Evolutionary conservation across 495 filamentous ascomycete species (phyloP).

Genomic region (Neurospora sublineolata): DNA sequence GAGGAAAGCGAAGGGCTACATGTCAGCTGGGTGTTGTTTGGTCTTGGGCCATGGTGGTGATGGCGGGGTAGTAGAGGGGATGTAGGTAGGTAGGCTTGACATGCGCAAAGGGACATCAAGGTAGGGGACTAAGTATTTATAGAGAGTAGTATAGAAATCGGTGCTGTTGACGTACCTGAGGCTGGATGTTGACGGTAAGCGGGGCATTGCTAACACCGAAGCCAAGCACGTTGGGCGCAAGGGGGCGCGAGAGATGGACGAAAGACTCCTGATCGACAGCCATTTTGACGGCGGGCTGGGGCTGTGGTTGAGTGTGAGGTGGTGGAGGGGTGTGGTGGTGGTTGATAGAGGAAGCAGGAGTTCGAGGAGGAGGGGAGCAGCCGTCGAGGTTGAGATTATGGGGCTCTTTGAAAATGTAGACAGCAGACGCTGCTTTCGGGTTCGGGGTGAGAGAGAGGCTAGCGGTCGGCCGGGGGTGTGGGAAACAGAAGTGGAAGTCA

Average conservation of each 20-base stretch:
- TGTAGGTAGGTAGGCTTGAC: constrained; percentile 54
- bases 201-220: constrained; percentile 76
- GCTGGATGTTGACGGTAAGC: constrained; percentile 85
- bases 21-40: background rate
- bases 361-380: constrained; percentile 2
- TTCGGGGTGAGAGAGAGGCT: background rate
- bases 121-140: background rate
- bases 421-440: background rate
- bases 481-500: background rate
- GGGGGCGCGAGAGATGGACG: constrained; percentile 84
- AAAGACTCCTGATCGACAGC: constrained; percentile 67
- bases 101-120: background rate
- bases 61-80: constrained; percentile 72
- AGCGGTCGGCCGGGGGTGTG: background rate
- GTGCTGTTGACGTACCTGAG: constrained; percentile 55
- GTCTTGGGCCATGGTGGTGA: constrained; percentile 35
- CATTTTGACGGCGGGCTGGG: constrained; percentile 48
- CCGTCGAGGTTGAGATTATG: background rate
- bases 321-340: constrained; percentile 8
- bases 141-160: background rate
- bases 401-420: background rate
- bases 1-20: background rate
- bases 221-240: constrained; percentile 67
- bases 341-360: background rate
- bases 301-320: constrained; percentile 9